Percentiles rank a stretch among this genome's conserved stretches.
Conservation (phyloP, 2,329 filamentous ascomycete species). For the Paraphaeosphaeria sporulosa region DNA sequence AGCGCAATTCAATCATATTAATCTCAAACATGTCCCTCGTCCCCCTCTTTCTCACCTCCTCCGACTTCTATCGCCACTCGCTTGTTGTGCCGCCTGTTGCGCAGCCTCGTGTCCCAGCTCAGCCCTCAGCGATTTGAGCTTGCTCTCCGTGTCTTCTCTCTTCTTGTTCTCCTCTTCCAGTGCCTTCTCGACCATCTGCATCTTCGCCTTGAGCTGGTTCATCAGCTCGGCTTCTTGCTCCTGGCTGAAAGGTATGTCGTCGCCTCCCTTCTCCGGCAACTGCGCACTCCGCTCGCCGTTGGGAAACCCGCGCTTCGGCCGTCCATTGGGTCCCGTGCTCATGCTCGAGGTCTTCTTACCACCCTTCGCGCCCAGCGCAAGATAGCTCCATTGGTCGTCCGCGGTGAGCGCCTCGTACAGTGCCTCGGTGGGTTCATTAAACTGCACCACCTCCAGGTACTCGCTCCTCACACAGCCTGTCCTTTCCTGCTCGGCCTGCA, state of each 20-base stretch:
- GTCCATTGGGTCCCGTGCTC: slow-evolving; percentile 38
- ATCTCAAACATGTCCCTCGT: not conserved
- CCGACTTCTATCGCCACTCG: slow-evolving; percentile 46
- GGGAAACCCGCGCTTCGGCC: slow-evolving; percentile 44
- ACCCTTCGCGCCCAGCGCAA: slow-evolving; percentile 49
- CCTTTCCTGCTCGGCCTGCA: slow-evolving; percentile 64
- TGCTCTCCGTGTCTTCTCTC: slow-evolving; percentile 41
- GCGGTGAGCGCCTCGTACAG: slow-evolving; percentile 88
- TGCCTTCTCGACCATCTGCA: slow-evolving; percentile 42
- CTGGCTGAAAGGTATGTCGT: slow-evolving; percentile 45
- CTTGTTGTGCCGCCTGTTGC: slow-evolving; percentile 48
- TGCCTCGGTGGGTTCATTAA: slow-evolving; percentile 94
- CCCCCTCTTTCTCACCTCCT: slow-evolving; percentile 33
- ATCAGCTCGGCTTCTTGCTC: slow-evolving; percentile 46
- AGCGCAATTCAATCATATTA: not conserved
- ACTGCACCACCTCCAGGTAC: slow-evolving; percentile 92
- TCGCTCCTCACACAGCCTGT: slow-evolving; percentile 74
- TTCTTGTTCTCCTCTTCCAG: slow-evolving; percentile 41
- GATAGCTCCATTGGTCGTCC: slow-evolving; percentile 66
- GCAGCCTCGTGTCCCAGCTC: slow-evolving; percentile 47
- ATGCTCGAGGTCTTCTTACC: slow-evolving; percentile 48
- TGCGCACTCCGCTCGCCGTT: slow-evolving; percentile 48
- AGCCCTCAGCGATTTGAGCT: slow-evolving; percentile 38
- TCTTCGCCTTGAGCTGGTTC: slow-evolving; percentile 39
- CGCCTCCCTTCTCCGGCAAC: slow-evolving; percentile 43